Base-by-base conservation (phyloP, 179 eudicot species). In the Gypsophila paniculata region DNA sequence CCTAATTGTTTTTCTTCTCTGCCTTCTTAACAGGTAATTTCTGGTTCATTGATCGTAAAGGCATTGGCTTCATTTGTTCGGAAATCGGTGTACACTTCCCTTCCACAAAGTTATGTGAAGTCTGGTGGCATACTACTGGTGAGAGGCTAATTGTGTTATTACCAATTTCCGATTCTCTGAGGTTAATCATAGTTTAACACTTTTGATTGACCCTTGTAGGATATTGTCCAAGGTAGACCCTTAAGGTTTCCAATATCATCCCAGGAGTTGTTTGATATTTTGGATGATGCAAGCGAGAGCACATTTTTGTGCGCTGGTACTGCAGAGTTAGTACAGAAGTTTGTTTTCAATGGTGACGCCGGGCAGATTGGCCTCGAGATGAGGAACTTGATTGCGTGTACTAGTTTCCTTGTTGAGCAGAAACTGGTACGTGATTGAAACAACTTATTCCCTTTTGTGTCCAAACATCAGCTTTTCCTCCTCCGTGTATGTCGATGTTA, bases 291-390 rank as follows among this genome's bases (percentile, higher is more conserved):
- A 48, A 92, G 98, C 78, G 99, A 95, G 86, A 83, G 83, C 48
- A 95, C 99, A n/a, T 95, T 95, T 78, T 77, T 95, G 70, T 86
- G 89, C 81, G 98, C 95, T 75, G 98, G 99, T 25, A 76, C 89
- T 61, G 96, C 93, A 61, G 91, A 85, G 69, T 84, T 95, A 60
- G 68, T 95, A 85, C 88, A 85, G 69, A 95, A 85, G 78, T 92
- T 75, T 81, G 89, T 95, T 29, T 87, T 95, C 77, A 91, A 87
- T 65, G 98, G 98, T 63, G 96, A 87, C 70, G 88, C 93, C 72
- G 91, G 81, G 48, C 90, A 90, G 81, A 78, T 85, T 80, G 89
- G 90, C 49, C 89, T 84, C 61, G 97, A 95, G 85, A 81, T 82
- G 84, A 92, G 83, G 83, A 95, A 95, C 79, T 79, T 92, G 65